Evolutionary conservation across 306 rosid genomes (phyloP).

Genomic region (Leucaena leucocephala): DNA sequence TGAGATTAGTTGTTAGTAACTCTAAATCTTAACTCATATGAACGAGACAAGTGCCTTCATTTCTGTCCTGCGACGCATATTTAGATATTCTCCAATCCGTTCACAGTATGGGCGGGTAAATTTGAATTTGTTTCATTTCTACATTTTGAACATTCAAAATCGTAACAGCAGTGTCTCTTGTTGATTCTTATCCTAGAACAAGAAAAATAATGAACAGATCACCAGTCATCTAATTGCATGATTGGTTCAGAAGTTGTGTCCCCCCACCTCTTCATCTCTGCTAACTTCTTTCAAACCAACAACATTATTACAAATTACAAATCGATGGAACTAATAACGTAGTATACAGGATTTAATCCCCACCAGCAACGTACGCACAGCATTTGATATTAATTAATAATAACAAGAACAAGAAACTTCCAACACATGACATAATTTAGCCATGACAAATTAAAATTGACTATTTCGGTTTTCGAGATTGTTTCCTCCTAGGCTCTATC

Average conservation of each 20-base stretch:
- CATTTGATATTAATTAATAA: too few species aligned
- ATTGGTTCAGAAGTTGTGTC: slow-evolving; percentile 42
- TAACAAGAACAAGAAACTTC: too few species aligned
- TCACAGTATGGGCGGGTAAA: neutral
- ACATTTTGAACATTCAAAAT: slow-evolving; percentile 40
- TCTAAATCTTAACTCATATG: neutral
- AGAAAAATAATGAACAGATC: slow-evolving; percentile 36
- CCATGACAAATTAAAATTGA: too few species aligned
- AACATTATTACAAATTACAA: slow-evolving; percentile 45
- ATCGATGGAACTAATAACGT: neutral
- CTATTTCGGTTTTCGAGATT: slow-evolving; percentile 8
- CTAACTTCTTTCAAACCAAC: neutral
- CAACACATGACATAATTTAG: neutral
- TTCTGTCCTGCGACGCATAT: neutral
- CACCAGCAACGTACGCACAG: neutral
- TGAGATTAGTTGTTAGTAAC: neutral
- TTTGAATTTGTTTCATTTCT: slow-evolving; percentile 15
- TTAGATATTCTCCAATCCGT: neutral
- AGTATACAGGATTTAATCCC: slow-evolving; percentile 15
- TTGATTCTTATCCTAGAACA: slow-evolving; percentile 38
- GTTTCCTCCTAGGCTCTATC: neutral
- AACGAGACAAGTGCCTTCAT: neutral
- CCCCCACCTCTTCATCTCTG: slow-evolving; percentile 33
- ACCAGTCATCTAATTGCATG: slow-evolving; percentile 38
- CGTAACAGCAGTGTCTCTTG: slow-evolving; percentile 37